Evolutionary conservation across 805 yeast species (phyloP), one percentile per base, ranked within the genome.

Genomic region (Saccharomycopsis sp.): DNA sequence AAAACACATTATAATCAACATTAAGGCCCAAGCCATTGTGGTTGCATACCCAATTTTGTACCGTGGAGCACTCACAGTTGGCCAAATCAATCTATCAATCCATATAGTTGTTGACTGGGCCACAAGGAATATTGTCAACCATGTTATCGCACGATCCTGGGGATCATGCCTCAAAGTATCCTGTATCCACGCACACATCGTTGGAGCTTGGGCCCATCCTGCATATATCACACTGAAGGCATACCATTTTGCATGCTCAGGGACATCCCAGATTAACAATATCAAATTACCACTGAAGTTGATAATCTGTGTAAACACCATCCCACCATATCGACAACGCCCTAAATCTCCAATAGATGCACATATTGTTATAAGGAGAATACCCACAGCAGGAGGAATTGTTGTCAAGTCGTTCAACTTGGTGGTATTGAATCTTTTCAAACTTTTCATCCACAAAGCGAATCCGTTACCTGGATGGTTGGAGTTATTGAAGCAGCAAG

Each of bases 191-290:
- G 82, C 75, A 66, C 82, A 83, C 15, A 81, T 67, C 0, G 79
- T 82, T 0, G 86, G 82, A 0, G 86, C 85, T 77, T 78, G 78
- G 9, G 85, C 82, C 80, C 83, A 78, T 3, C 84, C 84, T 58
- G 78, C 75, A 67, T 80, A 82, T 60, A 78, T 83, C 47, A 81
- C 67, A 65, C 80, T 74, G 69, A 75, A 83, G 0, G 84, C 87
- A 70, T 80, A 82, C 84, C 85, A 81, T 64, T 80, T 82, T 2
- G 82, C 83, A 7, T 75, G 64, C 63, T 79, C 80, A 1, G 79
- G 74, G 7, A 83, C 80, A 54, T 77, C 53, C 86, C 87, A 83
- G 7, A 75, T 78, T 1, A 85, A 81, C 56, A 83, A 69, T 47
- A 83, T 72, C 9, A 77, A 70, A 61, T 80, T 79, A 19, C 85